Evolutionary conservation across 2,329 filamentous ascomycete genomes (phyloP).

Genomic region (Stagonosporopsis rhizophila): DNA sequence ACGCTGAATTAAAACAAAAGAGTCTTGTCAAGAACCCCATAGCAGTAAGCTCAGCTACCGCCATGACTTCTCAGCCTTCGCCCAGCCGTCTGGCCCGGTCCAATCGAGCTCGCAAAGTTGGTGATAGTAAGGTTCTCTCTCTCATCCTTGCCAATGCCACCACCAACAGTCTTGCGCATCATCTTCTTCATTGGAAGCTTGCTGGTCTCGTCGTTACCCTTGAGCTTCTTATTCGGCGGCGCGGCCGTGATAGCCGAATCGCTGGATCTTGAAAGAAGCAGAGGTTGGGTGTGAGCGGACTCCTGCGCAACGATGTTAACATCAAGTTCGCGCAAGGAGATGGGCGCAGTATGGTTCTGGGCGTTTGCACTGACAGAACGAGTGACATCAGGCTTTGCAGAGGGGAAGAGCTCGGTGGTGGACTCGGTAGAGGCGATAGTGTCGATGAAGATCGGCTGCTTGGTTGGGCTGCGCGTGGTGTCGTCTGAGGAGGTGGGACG

Average conservation of each 20-base stretch:
- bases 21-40: background rate
- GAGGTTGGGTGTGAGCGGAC: constrained; percentile 37
- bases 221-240: constrained; percentile 56
- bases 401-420: constrained; percentile 37
- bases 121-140: constrained; percentile 51
- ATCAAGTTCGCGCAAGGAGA: constrained; percentile 57
- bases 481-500: constrained; percentile 40
- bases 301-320: constrained; percentile 53
- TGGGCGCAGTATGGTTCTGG: constrained; percentile 30
- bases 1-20: background rate
- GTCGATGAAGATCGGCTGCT: constrained; percentile 63
- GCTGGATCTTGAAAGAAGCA: constrained; percentile 42
- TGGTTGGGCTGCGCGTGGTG: constrained; percentile 52
- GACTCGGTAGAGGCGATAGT: constrained; percentile 48
- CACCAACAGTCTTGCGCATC: constrained; percentile 53
- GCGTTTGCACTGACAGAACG: constrained; percentile 36
- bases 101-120: constrained; percentile 52
- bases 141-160: constrained; percentile 39
- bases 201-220: constrained; percentile 40
- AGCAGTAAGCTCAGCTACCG: constrained; percentile 11
- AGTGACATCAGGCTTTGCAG: constrained; percentile 33
- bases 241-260: constrained; percentile 36
- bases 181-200: constrained; percentile 56
- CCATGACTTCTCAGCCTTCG: constrained; percentile 51
- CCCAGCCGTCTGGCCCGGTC: constrained; percentile 44